A percentile compares a stretch with the other conserved stretches of the same genome.
Conservation (phyloP, 768 basidiomycete species). For the Obba rivulosa region DNA sequence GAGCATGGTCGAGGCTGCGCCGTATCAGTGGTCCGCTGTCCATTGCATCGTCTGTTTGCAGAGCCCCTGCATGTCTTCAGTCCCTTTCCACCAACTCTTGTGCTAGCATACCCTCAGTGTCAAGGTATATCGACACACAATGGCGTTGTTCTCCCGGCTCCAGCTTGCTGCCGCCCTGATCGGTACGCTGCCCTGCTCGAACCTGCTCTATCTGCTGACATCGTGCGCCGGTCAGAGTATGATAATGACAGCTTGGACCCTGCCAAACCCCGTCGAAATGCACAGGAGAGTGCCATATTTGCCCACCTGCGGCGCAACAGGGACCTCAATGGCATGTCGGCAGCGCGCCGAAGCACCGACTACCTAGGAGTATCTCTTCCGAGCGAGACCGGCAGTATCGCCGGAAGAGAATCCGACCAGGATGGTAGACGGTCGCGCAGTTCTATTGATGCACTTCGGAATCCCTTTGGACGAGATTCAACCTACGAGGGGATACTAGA, state of each 20-base stretch:
- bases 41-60: too few species aligned
- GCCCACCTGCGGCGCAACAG: constrained; percentile 62
- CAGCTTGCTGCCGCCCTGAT: constrained; percentile 84
- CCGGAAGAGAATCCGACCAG: constrained; percentile 41
- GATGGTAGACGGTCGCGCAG: constrained; percentile 46
- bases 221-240: constrained; percentile 52
- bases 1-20: too few species aligned
- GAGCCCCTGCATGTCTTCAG: too few species aligned
- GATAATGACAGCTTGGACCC: constrained; percentile 82
- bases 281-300: constrained; percentile 83
- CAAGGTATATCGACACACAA: background rate
- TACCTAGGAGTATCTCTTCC: constrained; percentile 65
- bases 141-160: constrained; percentile 66
- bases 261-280: constrained; percentile 52
- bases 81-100: background rate
- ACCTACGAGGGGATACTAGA: constrained; percentile 46
- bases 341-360: constrained; percentile 50
- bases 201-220: constrained; percentile 2
- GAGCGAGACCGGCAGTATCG: constrained; percentile 47
- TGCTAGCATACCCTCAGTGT: background rate
- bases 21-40: too few species aligned
- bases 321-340: constrained; percentile 37
- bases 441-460: constrained; percentile 61
- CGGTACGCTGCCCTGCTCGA: constrained; percentile 38
- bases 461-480: constrained; percentile 70